Base-by-base conservation (phyloP, 2,329 filamentous ascomycete genomes). In the Penicillium sp. region DNA sequence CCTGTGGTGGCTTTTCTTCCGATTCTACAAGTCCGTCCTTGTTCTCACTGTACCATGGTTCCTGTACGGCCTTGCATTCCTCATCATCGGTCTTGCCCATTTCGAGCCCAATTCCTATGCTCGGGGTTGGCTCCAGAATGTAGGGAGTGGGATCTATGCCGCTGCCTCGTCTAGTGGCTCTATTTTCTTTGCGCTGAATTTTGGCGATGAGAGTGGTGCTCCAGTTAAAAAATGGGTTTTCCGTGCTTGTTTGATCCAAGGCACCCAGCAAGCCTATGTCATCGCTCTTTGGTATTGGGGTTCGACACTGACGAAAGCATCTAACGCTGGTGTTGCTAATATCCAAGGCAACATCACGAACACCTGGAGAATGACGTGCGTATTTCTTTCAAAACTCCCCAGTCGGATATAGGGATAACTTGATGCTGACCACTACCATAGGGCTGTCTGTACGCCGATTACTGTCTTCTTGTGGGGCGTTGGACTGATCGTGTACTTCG, bases 261-360 rank as follows among this genome's bases (percentile, higher is more conserved):
- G 87, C 43, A 86, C 85, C 7, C 86, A 88, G 66, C 86, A 89
- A 67, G 77, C 86, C 60, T 89, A 88, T 69, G 80, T 87, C 50
- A 81, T 85, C 25, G 83, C 80, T 7, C 78, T 89, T 13, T 89
- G 86, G 86, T 88, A 84, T 68, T 89, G 87, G 87, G 87, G 86
- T 29, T 80, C 80, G 8, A 77, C 81, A 57, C 76, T 87, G 46
- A 80, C 81, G 14, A 75, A 75, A 53, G 69, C 75, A 1, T 78
- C 76, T 11, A 68, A 76, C 21, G 75, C 73, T 23, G 81, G 80
- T 11, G 67, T 77, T 46, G 68, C 75, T 1, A 68, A 72, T 58
- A 63, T 69, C 27, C 71, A 76, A 55, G 62, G 72, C 0, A 59
- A 59, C 31, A 72, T 79, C 45, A 76, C 74, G 5, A 75, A 77